Percentiles rank a stretch among this genome's conserved stretches.
Evolutionary conservation across 306 rosid species (phyloP).

Genomic region (Prosopis cineraria): DNA sequence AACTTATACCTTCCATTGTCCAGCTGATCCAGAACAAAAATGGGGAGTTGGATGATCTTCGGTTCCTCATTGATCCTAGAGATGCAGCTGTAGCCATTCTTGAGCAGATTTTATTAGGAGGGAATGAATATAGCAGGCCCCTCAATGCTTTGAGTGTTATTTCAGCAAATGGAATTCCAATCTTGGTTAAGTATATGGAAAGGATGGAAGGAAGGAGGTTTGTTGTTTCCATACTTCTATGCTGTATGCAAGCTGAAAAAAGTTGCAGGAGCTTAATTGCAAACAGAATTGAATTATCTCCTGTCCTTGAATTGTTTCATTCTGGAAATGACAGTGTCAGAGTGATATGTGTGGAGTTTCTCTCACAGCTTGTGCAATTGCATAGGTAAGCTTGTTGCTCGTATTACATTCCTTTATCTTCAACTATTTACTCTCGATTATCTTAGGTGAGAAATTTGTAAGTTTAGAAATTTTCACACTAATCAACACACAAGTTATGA

Average conservation of each 20-base stretch:
- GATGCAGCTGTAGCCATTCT: constrained; percentile 75
- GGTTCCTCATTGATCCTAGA: constrained; percentile 65
- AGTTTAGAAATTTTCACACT: background rate
- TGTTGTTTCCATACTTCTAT: constrained; percentile 71
- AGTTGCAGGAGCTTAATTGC: constrained; percentile 71
- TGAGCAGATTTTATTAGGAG: constrained; percentile 78
- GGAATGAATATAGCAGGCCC: constrained; percentile 74
- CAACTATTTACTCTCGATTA: background rate
- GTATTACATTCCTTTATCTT: constrained; percentile 30
- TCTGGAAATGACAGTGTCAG: constrained; percentile 67
- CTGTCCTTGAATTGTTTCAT: constrained; percentile 78
- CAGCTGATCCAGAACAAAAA: constrained; percentile 55
- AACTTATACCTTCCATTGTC: constrained; percentile 67
- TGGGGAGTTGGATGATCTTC: constrained; percentile 63
- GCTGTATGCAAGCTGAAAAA: constrained; percentile 84
- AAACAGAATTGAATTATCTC: constrained; percentile 62
- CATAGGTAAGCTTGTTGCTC: constrained; percentile 51
- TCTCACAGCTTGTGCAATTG: constrained; percentile 80
- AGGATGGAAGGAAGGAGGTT: constrained; percentile 64
- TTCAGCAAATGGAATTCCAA: constrained; percentile 77
- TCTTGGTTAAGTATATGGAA: constrained; percentile 59
- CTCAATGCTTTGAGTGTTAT: constrained; percentile 64
- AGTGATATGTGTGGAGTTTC: constrained; percentile 78
- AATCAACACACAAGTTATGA: constrained; percentile 3
- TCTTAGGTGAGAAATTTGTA: background rate